These are phyloP conservation scores for Drosera spatulata DNA, from an alignment of 179 eudicot species.

Conservation along the genomic window DNA sequence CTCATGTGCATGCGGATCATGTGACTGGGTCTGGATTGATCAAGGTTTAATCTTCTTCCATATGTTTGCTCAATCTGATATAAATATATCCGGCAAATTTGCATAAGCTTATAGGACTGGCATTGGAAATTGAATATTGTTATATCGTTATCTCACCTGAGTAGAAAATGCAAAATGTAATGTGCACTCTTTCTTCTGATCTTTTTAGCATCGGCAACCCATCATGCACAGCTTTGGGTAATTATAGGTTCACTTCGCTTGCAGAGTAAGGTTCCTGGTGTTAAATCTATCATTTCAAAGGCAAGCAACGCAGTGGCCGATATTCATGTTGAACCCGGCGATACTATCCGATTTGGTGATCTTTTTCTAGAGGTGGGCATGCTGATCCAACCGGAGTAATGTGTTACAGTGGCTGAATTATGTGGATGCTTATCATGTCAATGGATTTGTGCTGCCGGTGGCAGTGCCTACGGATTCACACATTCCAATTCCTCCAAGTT, in stretches of 20 bases:
- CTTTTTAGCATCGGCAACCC: too few species aligned
- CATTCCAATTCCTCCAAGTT: too few species aligned
- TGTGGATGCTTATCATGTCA: too few species aligned
- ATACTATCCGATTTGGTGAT: constrained; percentile 60
- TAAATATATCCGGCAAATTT: too few species aligned
- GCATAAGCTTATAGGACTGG: too few species aligned
- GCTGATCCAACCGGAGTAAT: neutral
- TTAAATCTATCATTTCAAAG: constrained; percentile 75
- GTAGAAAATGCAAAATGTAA: too few species aligned
- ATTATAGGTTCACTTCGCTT: neutral
- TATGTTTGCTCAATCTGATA: neutral
- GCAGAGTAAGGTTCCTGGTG: constrained; percentile 70
- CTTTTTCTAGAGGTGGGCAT: constrained; percentile 65
- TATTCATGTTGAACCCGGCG: constrained; percentile 60
- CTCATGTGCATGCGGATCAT: constrained; percentile 95
- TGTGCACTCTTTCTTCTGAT: too few species aligned
- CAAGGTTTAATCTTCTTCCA: constrained; percentile 39
- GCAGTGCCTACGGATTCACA: too few species aligned
- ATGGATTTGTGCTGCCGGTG: too few species aligned
- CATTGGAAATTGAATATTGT: too few species aligned
- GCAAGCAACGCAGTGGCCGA: constrained; percentile 90
- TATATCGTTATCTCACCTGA: too few species aligned
- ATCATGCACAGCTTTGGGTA: neutral
- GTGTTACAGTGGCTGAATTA: too few species aligned
- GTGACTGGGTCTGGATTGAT: constrained; percentile 88